Evolutionary conservation across 2,329 filamentous ascomycete species (phyloP).

Genomic region (Myriosclerotinia curreyana): DNA sequence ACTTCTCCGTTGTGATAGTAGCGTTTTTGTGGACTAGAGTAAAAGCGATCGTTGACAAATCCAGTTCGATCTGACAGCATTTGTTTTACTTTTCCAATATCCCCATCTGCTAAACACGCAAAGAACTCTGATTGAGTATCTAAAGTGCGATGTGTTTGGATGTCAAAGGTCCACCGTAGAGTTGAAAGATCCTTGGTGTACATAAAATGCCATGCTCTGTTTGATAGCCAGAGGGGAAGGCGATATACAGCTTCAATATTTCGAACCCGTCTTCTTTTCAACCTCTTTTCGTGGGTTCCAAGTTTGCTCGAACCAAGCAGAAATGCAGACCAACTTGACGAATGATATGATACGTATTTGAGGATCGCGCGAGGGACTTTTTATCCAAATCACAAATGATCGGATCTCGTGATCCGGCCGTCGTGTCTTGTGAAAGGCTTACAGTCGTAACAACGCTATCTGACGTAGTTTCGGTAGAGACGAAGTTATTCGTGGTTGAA

Average conservation of each 20-base stretch:
- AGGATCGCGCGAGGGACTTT: neutral
- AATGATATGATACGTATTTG: constrained; percentile 11
- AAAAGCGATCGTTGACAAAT: constrained; percentile 7
- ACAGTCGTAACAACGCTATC: neutral
- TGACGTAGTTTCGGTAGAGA: neutral
- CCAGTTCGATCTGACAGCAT: constrained; percentile 20
- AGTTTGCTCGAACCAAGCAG: constrained; percentile 21
- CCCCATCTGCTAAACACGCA: neutral
- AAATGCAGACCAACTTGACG: constrained; percentile 11
- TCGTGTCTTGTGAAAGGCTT: neutral
- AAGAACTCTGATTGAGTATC: neutral
- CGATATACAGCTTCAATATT: constrained; percentile 13
- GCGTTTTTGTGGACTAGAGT: neutral
- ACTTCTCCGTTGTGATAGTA: neutral
- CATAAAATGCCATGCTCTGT: constrained; percentile 14
- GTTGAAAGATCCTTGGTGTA: neutral
- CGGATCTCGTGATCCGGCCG: neutral
- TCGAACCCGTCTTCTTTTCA: constrained; percentile 4
- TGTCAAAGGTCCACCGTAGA: constrained; percentile 12
- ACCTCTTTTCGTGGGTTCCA: neutral
- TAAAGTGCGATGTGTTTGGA: constrained; percentile 20
- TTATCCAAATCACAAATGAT: neutral
- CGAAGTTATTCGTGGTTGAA: too few relatives aligned
- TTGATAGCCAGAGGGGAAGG: constrained; percentile 18
- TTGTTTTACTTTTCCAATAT: constrained; percentile 15